Evolutionary conservation across 768 basidiomycete species (phyloP).

Genomic region (Tricholoma terreum): DNA sequence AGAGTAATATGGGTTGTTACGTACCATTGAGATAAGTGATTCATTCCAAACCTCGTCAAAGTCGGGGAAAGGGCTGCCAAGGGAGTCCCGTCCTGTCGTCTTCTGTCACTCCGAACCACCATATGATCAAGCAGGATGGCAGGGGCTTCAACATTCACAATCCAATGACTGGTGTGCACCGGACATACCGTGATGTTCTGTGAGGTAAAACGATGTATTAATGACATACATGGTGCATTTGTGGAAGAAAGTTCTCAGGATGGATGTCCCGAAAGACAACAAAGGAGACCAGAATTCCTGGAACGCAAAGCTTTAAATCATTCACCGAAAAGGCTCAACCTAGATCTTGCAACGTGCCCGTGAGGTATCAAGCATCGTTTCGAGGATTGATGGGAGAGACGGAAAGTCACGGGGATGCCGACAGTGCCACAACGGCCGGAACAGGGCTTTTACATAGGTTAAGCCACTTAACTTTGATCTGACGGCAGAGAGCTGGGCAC

Average conservation of each 20-base stretch:
- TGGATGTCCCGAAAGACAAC: background rate
- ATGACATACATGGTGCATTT: background rate
- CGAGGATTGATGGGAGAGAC: background rate
- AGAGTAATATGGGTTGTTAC: conserved; percentile 17
- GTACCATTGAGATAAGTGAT: conserved; percentile 11
- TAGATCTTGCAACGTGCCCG: background rate
- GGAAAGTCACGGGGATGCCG: conserved; percentile 3
- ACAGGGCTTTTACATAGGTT: background rate
- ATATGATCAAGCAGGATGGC: background rate
- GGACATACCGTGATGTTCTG: background rate
- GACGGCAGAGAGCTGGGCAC: background rate
- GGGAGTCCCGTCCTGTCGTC: background rate
- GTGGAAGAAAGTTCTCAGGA: background rate
- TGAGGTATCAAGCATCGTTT: background rate
- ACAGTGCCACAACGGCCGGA: conserved; percentile 3
- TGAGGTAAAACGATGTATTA: conserved; percentile 2
- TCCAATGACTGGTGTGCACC: background rate
- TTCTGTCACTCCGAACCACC: background rate
- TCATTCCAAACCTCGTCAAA: conserved; percentile 1
- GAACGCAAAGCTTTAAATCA: background rate
- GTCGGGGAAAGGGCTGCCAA: conserved; percentile 6
- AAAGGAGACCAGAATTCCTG: background rate
- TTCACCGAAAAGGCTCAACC: background rate
- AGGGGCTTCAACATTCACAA: background rate
- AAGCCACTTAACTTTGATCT: background rate